These are phyloP conservation scores for Citrullus mucosospermus DNA, from an alignment of 306 rosid genomes.

Conservation along the genomic window DNA sequence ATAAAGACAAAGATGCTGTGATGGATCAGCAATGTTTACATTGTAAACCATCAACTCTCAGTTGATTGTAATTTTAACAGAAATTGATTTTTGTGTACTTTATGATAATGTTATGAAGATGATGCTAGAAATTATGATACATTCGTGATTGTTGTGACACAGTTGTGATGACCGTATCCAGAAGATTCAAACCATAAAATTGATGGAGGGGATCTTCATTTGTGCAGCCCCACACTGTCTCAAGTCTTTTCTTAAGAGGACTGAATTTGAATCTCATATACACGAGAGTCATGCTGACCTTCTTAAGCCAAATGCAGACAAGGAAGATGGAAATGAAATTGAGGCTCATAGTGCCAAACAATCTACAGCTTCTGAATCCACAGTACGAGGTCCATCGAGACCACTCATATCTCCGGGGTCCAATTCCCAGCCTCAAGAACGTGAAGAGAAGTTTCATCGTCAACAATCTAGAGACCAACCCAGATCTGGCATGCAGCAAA, in stretches of 20 bases:
- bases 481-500: constrained; percentile 46
- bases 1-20: background rate
- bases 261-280: constrained; percentile 84
- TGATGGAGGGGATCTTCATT: constrained; percentile 96
- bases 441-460: constrained; percentile 61
- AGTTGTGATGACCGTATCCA: constrained; percentile 96
- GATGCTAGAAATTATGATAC: background rate
- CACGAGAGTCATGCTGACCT: constrained; percentile 64
- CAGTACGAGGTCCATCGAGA: constrained; percentile 57
- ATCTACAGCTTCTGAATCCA: constrained; percentile 60
- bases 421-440: constrained; percentile 64
- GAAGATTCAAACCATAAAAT: constrained; percentile 91
- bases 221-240: constrained; percentile 99
- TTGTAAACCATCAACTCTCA: background rate
- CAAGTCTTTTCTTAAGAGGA: constrained; percentile 68
- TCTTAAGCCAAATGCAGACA: constrained; percentile 61
- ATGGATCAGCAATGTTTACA: background rate
- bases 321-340: constrained; percentile 75
- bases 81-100: background rate
- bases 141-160: constrained; percentile 21
- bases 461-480: constrained; percentile 71
- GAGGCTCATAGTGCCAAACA: constrained; percentile 75
- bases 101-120: background rate
- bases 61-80: background rate
- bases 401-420: constrained; percentile 69